These are phyloP conservation scores for Fomitopsis palustris DNA, from an alignment of 1,284 basidiomycete genomes.

Conservation along the genomic window DNA sequence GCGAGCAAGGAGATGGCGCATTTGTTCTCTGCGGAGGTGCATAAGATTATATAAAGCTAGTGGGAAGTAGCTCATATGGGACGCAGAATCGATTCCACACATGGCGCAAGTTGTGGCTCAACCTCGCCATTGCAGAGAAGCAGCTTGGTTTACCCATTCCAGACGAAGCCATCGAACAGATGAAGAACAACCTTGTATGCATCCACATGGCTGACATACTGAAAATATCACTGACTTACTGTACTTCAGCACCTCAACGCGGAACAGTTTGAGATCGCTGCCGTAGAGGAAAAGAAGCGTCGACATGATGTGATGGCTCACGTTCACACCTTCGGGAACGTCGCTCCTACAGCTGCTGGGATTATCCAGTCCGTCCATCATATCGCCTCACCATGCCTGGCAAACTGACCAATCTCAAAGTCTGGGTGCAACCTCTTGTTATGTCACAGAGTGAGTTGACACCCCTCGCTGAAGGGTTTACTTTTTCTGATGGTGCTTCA, in stretches of 20 bases:
- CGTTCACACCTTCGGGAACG: constrained; percentile 93
- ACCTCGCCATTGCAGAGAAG: constrained; percentile 94
- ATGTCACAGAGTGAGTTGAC: constrained; percentile 87
- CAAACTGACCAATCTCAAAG: constrained; percentile 36
- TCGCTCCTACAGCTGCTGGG: constrained; percentile 93
- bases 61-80: too few relatives aligned
- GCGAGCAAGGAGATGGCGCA: constrained; percentile 98
- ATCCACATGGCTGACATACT: background rate
- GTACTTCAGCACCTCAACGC: constrained; percentile 73
- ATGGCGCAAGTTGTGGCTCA: constrained; percentile 97
- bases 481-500: constrained; percentile 26
- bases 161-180: constrained; percentile 90
- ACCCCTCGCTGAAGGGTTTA: background rate
- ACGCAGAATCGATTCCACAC: constrained; percentile 97
- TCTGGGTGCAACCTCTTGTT: constrained; percentile 96
- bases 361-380: constrained; percentile 83
- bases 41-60: too few relatives aligned
- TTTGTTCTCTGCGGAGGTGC: constrained; percentile 88
- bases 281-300: constrained; percentile 93
- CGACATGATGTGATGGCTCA: constrained; percentile 99
- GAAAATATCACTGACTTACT: background rate
- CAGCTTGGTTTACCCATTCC: constrained; percentile 90
- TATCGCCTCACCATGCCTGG: constrained; percentile 4
- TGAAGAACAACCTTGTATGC: constrained; percentile 86
- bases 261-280: constrained; percentile 90